Evolutionary conservation across 2,329 filamentous ascomycete species (phyloP), one percentile per base, ranked within the genome.

Genomic region (Daldinia eschscholtzii): DNA sequence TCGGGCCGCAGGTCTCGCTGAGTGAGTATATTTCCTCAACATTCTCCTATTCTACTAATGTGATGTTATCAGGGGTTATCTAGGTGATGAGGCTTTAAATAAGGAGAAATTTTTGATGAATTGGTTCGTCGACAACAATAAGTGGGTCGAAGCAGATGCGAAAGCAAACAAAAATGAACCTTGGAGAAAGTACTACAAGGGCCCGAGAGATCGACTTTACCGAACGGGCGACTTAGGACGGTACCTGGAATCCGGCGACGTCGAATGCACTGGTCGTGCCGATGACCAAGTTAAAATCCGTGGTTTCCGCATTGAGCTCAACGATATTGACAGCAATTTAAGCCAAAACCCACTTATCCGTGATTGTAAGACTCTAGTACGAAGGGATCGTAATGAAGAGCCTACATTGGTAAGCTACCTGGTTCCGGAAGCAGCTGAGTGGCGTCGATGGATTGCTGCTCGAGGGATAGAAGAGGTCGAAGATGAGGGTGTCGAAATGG

Each of bases 221-320:
- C 84, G 92, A 20, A 96, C 91, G 42, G 96, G 95, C 28, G 95
- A 98, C 78, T 83, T 99, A 3, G 95, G 95, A 3, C 84, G 88
- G 2, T 75, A 74, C 23, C 72, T 73, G 18, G 57, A 64, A 20
- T 69, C 66, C 10, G 75, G 68, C 64, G 59, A 65, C 12, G 64
- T 72, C 26, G 58, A 70, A 39, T 63, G 68, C 15, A 91, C 92
- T 9, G 95, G 95, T 23, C 87, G 96, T 65, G 90, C 89, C 26
- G 95, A 98, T 30, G 95, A 98, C 76, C 95, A 98, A 78, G 93
- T 98, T 83, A 99, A 98, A 84, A 95, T 98, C 72, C 91, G 96
- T 67, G 95, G 95, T 1, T 98, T 98, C 85, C 88, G 95, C 68
- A 97, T 99, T 73, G 96, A 99, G 81, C 89, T 98, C 52, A 92